Conservation (phyloP, 192 early-diverging fungal genomes). For the Geranomyces michiganensis region DNA sequence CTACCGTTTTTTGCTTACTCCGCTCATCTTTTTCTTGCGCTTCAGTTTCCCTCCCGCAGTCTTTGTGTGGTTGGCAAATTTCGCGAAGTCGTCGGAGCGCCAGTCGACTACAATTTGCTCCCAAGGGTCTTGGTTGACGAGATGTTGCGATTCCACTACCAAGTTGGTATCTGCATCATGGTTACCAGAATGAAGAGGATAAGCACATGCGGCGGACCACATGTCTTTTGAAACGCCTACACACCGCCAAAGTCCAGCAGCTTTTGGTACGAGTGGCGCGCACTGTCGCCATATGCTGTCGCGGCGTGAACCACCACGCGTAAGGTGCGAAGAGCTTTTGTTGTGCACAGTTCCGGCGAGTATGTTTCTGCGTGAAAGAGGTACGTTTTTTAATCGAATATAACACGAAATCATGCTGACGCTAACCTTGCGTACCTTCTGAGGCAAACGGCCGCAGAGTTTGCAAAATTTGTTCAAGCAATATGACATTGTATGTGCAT, state of each 20-base stretch:
- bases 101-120: constrained; percentile 19
- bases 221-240: background rate
- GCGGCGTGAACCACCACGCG: constrained; percentile 29
- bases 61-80: no score
- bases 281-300: constrained; percentile 17
- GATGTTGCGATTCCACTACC: constrained; percentile 11
- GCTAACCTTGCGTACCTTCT: constrained; percentile 7
- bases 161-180: constrained; percentile 15
- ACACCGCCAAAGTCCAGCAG: constrained; percentile 22
- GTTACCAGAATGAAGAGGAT: background rate
- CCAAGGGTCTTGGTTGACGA: constrained; percentile 32
- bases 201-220: background rate
- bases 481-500: constrained; percentile 17
- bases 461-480: constrained; percentile 24
- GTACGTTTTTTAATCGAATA: no score
- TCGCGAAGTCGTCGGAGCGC: constrained; percentile 16
- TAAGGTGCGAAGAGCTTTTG: constrained; percentile 4
- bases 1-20: no score
- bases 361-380: background rate
- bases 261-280: constrained; percentile 15
- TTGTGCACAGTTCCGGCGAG: background rate
- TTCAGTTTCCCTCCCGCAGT: no score
- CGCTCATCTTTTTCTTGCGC: no score
- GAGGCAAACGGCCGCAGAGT: constrained; percentile 14
- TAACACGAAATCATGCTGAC: background rate